Conservation (phyloP, 1,284 basidiomycete species). For the Anthracocystis walkeri region DNA sequence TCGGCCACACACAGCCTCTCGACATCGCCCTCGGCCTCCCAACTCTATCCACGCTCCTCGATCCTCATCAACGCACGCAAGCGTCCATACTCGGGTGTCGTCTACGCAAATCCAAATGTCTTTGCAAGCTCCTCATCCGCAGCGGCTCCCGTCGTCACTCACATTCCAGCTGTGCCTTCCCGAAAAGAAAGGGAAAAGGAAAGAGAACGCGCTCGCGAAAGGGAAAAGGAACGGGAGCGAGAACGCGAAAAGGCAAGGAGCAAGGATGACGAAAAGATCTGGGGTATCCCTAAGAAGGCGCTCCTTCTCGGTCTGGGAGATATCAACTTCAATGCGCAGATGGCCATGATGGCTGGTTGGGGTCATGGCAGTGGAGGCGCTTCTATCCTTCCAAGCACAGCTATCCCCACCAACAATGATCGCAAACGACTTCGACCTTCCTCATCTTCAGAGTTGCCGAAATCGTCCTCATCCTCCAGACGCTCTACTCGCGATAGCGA, state of each 20-base stretch:
- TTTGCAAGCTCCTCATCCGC: conserved; percentile 3
- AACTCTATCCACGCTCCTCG: conserved; percentile 41
- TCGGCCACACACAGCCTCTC: conserved; percentile 27
- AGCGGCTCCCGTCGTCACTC: conserved; percentile 48
- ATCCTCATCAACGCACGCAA: conserved; percentile 53
- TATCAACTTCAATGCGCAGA: conserved; percentile 64
- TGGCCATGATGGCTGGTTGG: conserved; percentile 64
- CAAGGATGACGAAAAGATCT: conserved; percentile 59
- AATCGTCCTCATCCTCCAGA: conserved; percentile 17
- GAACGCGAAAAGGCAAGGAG: conserved; percentile 40
- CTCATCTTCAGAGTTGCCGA: conserved; percentile 15
- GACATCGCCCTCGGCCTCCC: conserved; percentile 18
- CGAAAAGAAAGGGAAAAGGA: conserved; percentile 53
- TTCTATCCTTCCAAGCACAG: conserved; percentile 33
- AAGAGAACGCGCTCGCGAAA: conserved; percentile 44
- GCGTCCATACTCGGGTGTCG: conserved; percentile 38
- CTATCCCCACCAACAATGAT: conserved; percentile 17
- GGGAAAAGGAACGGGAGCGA: conserved; percentile 46
- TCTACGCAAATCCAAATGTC: conserved; percentile 28
- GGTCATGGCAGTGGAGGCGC: conserved; percentile 56
- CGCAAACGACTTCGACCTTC: conserved; percentile 33
- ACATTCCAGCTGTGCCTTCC: conserved; percentile 50
- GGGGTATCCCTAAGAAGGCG: conserved; percentile 65
- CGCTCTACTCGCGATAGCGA: conserved; percentile 19
- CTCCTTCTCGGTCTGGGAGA: conserved; percentile 61